Evolutionary conservation across 208 protist genomes (phyloP).

Genomic region (Leishmania braziliensis): DNA sequence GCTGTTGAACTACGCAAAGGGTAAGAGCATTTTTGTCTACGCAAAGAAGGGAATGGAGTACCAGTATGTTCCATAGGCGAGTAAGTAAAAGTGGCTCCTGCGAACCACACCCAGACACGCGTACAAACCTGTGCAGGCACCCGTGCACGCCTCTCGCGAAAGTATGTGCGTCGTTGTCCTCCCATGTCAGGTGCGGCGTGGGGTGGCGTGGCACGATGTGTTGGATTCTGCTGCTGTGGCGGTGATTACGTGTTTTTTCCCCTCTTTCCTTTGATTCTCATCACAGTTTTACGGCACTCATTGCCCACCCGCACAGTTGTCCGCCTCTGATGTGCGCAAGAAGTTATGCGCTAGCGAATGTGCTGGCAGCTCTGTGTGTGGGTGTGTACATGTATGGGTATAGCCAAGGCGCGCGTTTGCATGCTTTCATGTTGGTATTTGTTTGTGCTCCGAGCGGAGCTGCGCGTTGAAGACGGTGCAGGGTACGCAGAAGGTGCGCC

Average conservation of each 20-base stretch:
- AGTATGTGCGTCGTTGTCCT: not conserved
- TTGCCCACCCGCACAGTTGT: not conserved
- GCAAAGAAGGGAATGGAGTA: constrained; percentile 68
- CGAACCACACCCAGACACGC: not conserved
- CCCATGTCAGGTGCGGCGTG: not conserved
- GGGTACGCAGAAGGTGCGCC: not conserved
- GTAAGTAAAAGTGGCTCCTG: not conserved
- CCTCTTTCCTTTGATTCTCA: not conserved
- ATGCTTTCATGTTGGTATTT: not conserved
- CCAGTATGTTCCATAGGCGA: constrained; percentile 61
- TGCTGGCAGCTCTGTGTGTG: not conserved
- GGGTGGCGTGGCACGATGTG: not conserved
- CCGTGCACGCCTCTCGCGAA: not conserved
- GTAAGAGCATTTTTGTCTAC: constrained; percentile 86
- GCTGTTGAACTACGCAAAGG: constrained; percentile 79
- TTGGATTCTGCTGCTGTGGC: not conserved
- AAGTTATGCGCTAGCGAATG: not conserved
- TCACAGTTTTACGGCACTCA: constrained; percentile 8
- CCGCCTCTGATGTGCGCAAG: not conserved
- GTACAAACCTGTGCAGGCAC: not conserved
- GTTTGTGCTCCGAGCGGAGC: not conserved
- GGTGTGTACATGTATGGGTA: not conserved
- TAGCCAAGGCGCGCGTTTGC: not conserved
- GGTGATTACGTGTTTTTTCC: not conserved
- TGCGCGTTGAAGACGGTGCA: not conserved